phyloP scores from a whole-genome alignment of 2,329 filamentous ascomycete species.

The Dryadomyces sulphureus region DNA sequence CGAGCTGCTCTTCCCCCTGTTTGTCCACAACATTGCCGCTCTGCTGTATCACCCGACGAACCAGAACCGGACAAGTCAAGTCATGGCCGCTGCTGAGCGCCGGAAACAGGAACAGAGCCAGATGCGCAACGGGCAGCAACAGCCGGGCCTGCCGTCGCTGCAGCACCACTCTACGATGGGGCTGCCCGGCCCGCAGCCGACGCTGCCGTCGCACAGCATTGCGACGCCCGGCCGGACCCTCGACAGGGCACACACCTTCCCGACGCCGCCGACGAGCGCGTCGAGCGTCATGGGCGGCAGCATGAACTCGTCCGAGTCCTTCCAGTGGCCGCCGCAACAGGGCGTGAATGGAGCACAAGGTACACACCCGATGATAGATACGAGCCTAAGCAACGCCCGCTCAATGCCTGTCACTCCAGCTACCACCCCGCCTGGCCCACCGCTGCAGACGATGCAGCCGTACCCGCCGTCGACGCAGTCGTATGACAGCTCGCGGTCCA shows the following conservation, averaged over 20 bases:
- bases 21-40: conserved; percentile 92
- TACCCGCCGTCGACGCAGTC: conserved; percentile 55
- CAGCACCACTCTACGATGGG: conserved; percentile 46
- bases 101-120: conserved; percentile 57
- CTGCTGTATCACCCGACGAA: conserved; percentile 90
- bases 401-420: conserved; percentile 87
- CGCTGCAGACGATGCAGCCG: conserved; percentile 62
- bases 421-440: conserved; percentile 69
- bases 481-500: conserved; percentile 64
- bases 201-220: conserved; percentile 53
- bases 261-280: conserved; percentile 85
- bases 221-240: conserved; percentile 46
- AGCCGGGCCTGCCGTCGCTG: conserved; percentile 49
- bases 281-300: conserved; percentile 59
- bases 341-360: conserved; percentile 48
- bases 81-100: conserved; percentile 73
- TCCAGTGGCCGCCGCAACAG: conserved; percentile 54
- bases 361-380: conserved; percentile 67
- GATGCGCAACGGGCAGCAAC: conserved; percentile 44
- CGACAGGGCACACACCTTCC: conserved; percentile 83
- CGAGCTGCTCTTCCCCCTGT: conserved; percentile 83
- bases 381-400: conserved; percentile 59
- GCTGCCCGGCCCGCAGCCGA: conserved; percentile 39
- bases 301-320: conserved; percentile 62
- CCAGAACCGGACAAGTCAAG: conserved; percentile 64